phyloP scores from a whole-genome alignment of 78 protist genomes.

The Speleostelium caveatum region DNA sequence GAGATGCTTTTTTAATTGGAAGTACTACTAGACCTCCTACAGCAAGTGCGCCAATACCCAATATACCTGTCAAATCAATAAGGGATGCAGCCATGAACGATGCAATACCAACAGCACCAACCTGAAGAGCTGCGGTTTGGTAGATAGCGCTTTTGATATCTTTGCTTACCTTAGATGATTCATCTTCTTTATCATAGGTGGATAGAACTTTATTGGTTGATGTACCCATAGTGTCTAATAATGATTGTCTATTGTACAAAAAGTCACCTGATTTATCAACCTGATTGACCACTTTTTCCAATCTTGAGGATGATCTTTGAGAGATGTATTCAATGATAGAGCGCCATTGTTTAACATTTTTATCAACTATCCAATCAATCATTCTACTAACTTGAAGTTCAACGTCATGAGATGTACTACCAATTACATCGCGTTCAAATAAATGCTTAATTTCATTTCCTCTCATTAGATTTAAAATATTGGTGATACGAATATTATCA shows the following conservation, averaged over 20 bases:
- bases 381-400: slow-evolving; percentile 51
- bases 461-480: slow-evolving; percentile 7
- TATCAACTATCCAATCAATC: slow-evolving; percentile 75
- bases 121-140: slow-evolving; percentile 42
- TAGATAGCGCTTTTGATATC: slow-evolving; percentile 43
- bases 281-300: slow-evolving; percentile 27
- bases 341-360: slow-evolving; percentile 53
- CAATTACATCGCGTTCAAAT: slow-evolving; percentile 69
- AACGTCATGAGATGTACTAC: slow-evolving; percentile 45
- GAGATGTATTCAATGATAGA: slow-evolving; percentile 44
- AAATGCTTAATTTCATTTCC: slow-evolving; percentile 12
- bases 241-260: slow-evolving; percentile 1
- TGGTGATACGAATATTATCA: slow-evolving; percentile 42
- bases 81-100: slow-evolving; percentile 33
- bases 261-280: slow-evolving; percentile 43
- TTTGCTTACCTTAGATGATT: not conserved
- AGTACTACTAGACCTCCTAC: slow-evolving; percentile 52
- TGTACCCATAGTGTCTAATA: slow-evolving; percentile 20
- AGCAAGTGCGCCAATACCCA: slow-evolving; percentile 61
- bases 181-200: slow-evolving; percentile 25
- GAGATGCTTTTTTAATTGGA: slow-evolving; percentile 33
- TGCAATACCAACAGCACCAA: slow-evolving; percentile 64
- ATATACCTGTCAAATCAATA: slow-evolving; percentile 54
- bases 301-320: slow-evolving; percentile 24
- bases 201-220: slow-evolving; percentile 3